Conservation (phyloP, 2,329 filamentous ascomycete genomes). For the Pestalotiopsis sp. region DNA sequence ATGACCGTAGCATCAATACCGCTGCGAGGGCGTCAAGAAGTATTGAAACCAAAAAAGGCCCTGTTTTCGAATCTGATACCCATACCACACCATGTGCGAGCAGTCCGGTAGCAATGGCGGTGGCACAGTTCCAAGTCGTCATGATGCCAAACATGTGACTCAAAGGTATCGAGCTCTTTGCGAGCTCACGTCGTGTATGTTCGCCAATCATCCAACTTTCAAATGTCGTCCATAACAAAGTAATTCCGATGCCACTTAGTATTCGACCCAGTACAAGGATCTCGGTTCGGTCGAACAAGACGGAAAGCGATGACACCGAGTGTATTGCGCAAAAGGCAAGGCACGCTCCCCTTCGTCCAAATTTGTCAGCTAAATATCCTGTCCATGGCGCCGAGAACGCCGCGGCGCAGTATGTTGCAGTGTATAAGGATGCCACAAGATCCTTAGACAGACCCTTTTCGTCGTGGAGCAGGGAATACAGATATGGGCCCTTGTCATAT, state of each 20-base stretch:
- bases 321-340: constrained; percentile 57
- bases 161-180: constrained; percentile 37
- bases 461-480: constrained; percentile 32
- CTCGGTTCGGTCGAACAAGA: constrained; percentile 38
- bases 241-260: constrained; percentile 57
- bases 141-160: constrained; percentile 52
- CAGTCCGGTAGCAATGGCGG: constrained; percentile 53
- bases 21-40: constrained; percentile 31
- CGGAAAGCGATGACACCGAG: constrained; percentile 52
- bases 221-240: constrained; percentile 60
- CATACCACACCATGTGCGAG: constrained; percentile 51
- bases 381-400: constrained; percentile 47
- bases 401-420: constrained; percentile 46
- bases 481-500: constrained; percentile 27
- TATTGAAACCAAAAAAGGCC: constrained; percentile 50
- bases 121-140: constrained; percentile 53
- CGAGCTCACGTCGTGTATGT: constrained; percentile 48
- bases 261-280: constrained; percentile 55
- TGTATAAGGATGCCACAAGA: constrained; percentile 43
- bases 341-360: constrained; percentile 54
- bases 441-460: constrained; percentile 30
- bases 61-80: constrained; percentile 46
- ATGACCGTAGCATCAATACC: constrained; percentile 30
- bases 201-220: constrained; percentile 65
- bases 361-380: constrained; percentile 50